Conservation (phyloP, 768 basidiomycete genomes). For the Xerocomellus intermedius region DNA sequence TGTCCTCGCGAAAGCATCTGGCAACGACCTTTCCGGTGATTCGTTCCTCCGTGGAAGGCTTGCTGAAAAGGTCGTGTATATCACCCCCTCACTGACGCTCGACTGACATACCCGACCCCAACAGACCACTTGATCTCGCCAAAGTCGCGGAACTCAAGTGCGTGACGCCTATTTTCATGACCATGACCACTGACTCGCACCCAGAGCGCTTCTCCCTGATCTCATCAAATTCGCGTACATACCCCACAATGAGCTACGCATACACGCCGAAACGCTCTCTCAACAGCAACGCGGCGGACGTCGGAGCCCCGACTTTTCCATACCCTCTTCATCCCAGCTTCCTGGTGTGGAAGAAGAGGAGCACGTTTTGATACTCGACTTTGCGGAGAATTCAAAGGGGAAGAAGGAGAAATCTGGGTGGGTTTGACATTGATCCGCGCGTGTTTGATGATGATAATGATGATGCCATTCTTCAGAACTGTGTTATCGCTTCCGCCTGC, state of each 20-base stretch:
- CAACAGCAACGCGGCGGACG: slow-evolving; percentile 27
- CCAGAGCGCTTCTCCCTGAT: slow-evolving; percentile 77
- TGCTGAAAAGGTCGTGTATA: slow-evolving; percentile 61
- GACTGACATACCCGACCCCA: neutral
- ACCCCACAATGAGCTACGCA: slow-evolving; percentile 56
- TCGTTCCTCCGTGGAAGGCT: slow-evolving; percentile 73
- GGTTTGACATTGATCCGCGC: neutral
- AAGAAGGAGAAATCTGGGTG: slow-evolving; percentile 31
- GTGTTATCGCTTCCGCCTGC: slow-evolving; percentile 30
- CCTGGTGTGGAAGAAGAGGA: slow-evolving; percentile 36
- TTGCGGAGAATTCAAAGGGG: slow-evolving; percentile 45
- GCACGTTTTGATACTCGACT: slow-evolving; percentile 51
- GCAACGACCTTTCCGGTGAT: slow-evolving; percentile 78
- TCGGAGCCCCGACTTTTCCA: slow-evolving; percentile 42
- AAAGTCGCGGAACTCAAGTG: slow-evolving; percentile 86
- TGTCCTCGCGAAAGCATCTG: slow-evolving; percentile 76
- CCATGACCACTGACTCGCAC: neutral
- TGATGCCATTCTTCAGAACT: slow-evolving; percentile 9
- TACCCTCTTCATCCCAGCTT: slow-evolving; percentile 29
- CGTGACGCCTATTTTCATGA: neutral
- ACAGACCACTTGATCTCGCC: slow-evolving; percentile 73
- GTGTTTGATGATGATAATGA: neutral
- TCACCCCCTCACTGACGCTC: neutral
- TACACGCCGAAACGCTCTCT: slow-evolving; percentile 42
- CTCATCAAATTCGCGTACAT: slow-evolving; percentile 82